Conservation (phyloP, 2,329 filamentous ascomycete species). For the Aureobasidium sp. region DNA sequence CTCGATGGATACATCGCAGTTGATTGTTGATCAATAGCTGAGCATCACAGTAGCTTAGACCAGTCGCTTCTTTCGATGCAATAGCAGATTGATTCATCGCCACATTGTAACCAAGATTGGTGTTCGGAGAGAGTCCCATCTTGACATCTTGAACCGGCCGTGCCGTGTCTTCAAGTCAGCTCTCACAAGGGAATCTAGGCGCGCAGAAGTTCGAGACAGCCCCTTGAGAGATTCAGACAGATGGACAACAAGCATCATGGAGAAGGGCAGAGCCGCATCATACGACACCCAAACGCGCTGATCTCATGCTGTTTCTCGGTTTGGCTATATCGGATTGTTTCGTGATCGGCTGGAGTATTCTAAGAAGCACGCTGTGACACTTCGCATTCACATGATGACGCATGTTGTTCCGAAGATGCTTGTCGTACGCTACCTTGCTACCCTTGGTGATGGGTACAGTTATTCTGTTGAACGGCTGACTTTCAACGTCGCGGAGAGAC, state of each 20-base stretch:
- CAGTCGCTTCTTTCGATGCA: neutral
- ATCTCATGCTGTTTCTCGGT: neutral
- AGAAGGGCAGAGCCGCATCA: constrained; percentile 1
- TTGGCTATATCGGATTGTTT: neutral
- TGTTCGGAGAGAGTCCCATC: neutral
- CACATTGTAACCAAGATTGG: neutral
- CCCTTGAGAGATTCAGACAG: neutral
- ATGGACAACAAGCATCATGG: neutral
- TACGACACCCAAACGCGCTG: neutral
- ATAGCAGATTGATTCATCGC: neutral
- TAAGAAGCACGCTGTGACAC: neutral
- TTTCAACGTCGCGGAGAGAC: neutral
- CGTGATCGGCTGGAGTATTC: neutral
- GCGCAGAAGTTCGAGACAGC: neutral
- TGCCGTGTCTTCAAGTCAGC: constrained; percentile 5
- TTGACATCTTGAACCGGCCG: neutral
- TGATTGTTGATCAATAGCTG: neutral
- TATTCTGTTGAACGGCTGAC: neutral
- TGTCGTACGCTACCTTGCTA: neutral
- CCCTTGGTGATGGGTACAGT: neutral
- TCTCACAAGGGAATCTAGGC: neutral
- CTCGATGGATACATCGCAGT: neutral
- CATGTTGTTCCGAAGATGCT: neutral
- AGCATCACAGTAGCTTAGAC: neutral
- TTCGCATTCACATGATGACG: neutral